Conservation (phyloP, 352 stramenopile species). For the Aphanomyces cochlioides region DNA sequence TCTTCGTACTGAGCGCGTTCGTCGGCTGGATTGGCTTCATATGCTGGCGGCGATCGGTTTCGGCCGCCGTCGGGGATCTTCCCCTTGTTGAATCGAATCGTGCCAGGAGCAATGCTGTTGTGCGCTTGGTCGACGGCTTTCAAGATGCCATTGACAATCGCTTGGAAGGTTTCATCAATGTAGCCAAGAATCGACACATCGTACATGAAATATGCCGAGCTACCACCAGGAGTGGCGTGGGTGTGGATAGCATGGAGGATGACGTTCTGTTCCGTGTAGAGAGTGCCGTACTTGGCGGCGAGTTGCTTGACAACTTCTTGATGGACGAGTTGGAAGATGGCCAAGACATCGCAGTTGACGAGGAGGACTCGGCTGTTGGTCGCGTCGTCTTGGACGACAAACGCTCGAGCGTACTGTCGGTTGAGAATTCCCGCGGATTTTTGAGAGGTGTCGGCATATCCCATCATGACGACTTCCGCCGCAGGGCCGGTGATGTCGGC, state of each 20-base stretch:
- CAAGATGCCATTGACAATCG: constrained; percentile 63
- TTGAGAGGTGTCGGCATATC: constrained; percentile 51
- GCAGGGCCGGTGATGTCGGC: constrained; percentile 57
- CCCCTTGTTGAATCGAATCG: constrained; percentile 43
- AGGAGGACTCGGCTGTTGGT: constrained; percentile 42
- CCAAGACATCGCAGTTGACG: constrained; percentile 47
- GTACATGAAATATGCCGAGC: constrained; percentile 74
- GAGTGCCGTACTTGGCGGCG: constrained; percentile 37
- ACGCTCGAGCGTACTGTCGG: constrained; percentile 59
- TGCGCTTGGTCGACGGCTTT: constrained; percentile 58
- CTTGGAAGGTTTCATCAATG: constrained; percentile 58
- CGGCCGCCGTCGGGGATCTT: constrained; percentile 44
- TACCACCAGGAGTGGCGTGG: constrained; percentile 69
- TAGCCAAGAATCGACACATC: constrained; percentile 45
- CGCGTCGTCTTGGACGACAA: constrained; percentile 49
- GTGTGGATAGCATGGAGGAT: constrained; percentile 79
- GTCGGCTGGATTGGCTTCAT: constrained; percentile 57
- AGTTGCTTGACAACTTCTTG: constrained; percentile 49
- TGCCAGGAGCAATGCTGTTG: constrained; percentile 44
- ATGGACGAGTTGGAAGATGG: constrained; percentile 53
- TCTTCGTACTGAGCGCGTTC: constrained; percentile 53
- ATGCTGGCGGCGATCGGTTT: constrained; percentile 66
- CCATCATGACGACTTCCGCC: constrained; percentile 61
- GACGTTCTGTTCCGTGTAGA: constrained; percentile 63
- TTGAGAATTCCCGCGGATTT: constrained; percentile 53